These are phyloP conservation scores for Aureobasidium subglaciale DNA, from an alignment of 2,329 filamentous ascomycete genomes.

Conservation along the genomic window DNA sequence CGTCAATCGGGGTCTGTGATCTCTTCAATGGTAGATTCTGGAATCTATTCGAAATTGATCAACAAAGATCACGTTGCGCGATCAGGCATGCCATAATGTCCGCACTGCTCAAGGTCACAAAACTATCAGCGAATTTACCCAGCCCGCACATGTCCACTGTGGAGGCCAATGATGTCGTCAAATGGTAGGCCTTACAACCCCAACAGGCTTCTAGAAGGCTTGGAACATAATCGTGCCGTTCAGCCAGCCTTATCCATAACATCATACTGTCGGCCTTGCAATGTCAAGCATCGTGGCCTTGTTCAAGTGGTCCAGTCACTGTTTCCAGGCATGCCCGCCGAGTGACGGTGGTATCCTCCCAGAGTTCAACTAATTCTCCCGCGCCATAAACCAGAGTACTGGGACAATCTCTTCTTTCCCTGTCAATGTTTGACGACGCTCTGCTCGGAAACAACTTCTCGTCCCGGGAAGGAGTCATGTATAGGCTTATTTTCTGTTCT, in stretches of 20 bases:
- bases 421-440: conserved; percentile 1
- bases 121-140: neutral
- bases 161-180: neutral
- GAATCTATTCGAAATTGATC: neutral
- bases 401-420: neutral
- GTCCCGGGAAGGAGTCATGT: neutral
- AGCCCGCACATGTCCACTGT: neutral
- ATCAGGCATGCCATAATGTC: conserved; percentile 1
- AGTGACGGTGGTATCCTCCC: neutral
- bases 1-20: too few relatives aligned
- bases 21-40: too few relatives aligned
- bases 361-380: neutral
- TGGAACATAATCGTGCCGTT: neutral
- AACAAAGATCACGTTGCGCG: neutral
- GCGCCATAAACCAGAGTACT: neutral
- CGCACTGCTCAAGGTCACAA: neutral
- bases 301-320: too few relatives aligned
- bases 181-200: neutral
- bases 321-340: neutral
- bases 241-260: neutral
- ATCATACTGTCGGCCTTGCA: conserved; percentile 1
- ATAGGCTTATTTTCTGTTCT: neutral
- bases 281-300: too few relatives aligned
- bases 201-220: neutral
- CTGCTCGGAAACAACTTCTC: neutral